Conservation (phyloP, 2,329 filamentous ascomycete species). For the Zasmidium cellare region DNA sequence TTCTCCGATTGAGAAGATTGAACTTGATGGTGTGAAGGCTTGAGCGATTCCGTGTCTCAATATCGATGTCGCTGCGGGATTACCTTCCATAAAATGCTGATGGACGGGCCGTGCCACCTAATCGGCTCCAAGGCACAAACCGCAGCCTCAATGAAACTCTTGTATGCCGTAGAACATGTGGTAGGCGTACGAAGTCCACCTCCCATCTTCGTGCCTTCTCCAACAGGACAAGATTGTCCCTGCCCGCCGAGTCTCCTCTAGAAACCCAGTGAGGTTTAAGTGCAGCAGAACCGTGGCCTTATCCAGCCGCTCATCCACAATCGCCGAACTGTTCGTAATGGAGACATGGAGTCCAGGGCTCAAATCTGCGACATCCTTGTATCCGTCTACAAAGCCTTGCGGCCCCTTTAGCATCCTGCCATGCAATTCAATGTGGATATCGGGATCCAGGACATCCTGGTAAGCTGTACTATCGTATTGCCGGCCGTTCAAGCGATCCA, state of each 20-base stretch:
- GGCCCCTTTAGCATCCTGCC: not conserved
- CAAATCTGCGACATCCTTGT: not conserved
- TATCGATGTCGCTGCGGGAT: too few relatives aligned
- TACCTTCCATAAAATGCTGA: too few relatives aligned
- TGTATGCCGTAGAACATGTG: conserved; percentile 2
- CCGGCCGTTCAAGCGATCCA: not conserved
- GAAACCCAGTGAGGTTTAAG: not conserved
- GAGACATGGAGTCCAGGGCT: not conserved
- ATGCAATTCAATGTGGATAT: conserved; percentile 1
- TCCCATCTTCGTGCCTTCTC: not conserved
- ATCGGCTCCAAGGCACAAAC: too few relatives aligned
- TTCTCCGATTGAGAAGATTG: conserved; percentile 1
- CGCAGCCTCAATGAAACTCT: not conserved
- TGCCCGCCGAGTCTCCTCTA: not conserved
- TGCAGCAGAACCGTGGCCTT: not conserved
- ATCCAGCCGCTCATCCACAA: not conserved
- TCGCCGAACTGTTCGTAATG: not conserved
- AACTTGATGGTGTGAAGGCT: not conserved
- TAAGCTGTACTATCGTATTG: not conserved
- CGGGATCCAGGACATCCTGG: not conserved
- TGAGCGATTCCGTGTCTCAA: not conserved
- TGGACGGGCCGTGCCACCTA: too few relatives aligned
- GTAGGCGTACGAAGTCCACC: not conserved
- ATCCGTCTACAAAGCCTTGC: not conserved
- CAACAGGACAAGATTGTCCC: not conserved